Conservation (phyloP, 306 rosid species). For the Sicyos edulis region DNA sequence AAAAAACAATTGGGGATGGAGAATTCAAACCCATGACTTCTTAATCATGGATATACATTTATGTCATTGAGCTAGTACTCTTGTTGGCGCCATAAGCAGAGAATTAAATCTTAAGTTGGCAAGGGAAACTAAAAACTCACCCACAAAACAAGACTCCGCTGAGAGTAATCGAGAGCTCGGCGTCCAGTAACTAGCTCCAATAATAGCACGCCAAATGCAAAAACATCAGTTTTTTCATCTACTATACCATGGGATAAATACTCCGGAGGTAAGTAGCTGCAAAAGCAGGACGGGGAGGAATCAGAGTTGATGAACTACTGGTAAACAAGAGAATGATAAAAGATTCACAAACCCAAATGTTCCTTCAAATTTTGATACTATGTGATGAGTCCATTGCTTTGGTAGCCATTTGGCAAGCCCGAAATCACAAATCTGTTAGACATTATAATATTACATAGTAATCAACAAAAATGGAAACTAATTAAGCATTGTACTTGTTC, state of each 20-base stretch:
- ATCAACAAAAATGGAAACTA: conserved; percentile 11
- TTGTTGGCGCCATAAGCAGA: neutral
- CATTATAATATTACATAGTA: neutral
- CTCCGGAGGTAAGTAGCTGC: conserved; percentile 91
- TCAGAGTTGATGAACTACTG: neutral
- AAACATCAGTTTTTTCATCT: conserved; percentile 90
- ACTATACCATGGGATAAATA: conserved; percentile 89
- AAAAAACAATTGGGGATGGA: too few relatives aligned
- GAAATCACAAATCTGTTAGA: conserved; percentile 81
- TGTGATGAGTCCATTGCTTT: conserved; percentile 89
- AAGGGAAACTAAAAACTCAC: conserved; percentile 30
- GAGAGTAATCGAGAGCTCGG: conserved; percentile 89
- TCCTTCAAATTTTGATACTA: conserved; percentile 80
- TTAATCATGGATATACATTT: too few relatives aligned
- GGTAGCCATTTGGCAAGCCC: conserved; percentile 99
- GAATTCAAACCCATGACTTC: too few relatives aligned
- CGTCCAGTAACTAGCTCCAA: conserved; percentile 85
- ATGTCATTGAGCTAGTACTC: too few relatives aligned
- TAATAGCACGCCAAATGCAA: conserved; percentile 81
- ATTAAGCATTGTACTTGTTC: neutral
- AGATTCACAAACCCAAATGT: conserved; percentile 77
- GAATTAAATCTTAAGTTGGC: neutral
- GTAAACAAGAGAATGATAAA: conserved; percentile 15
- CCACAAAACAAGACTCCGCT: conserved; percentile 95
- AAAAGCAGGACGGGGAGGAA: neutral